phyloP scores from a whole-genome alignment of 768 basidiomycete genomes.

The Lanmaoa rubissima region DNA sequence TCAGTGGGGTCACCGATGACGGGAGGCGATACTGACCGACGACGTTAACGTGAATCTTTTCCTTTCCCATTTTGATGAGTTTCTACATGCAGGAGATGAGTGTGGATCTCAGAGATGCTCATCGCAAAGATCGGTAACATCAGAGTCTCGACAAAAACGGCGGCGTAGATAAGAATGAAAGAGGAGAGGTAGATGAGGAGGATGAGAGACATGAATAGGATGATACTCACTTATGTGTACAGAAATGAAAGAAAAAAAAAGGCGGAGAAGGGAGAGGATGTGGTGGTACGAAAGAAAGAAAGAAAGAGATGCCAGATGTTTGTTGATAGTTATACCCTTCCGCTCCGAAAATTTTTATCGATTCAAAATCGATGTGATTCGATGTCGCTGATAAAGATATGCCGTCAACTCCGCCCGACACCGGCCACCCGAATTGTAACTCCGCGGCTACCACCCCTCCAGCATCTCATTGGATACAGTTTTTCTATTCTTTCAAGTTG shows the following conservation, averaged over 20 bases:
- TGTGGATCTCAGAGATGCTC: background rate
- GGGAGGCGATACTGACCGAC: slow-evolving; percentile 63
- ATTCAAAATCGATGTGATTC: slow-evolving; percentile 61
- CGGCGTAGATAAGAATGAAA: slow-evolving; percentile 17
- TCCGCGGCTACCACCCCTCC: slow-evolving; percentile 1
- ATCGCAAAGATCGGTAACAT: slow-evolving; percentile 28
- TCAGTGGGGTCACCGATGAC: slow-evolving; percentile 17
- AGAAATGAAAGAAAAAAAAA: slow-evolving; percentile 37
- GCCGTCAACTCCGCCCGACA: slow-evolving; percentile 43
- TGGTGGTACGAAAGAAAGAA: slow-evolving; percentile 38
- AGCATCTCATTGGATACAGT: background rate
- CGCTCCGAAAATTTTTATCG: slow-evolving; percentile 61
- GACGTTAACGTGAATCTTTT: slow-evolving; percentile 96
- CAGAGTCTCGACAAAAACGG: slow-evolving; percentile 1
- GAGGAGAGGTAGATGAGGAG: slow-evolving; percentile 26
- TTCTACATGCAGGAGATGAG: slow-evolving; percentile 38
- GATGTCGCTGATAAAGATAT: slow-evolving; percentile 46
- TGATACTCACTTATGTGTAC: slow-evolving; percentile 44
- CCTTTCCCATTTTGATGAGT: slow-evolving; percentile 87
- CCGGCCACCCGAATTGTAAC: slow-evolving; percentile 16
- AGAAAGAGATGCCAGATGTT: slow-evolving; percentile 39
- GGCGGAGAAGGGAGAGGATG: slow-evolving; percentile 30
- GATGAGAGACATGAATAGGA: background rate
- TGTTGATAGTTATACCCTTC: slow-evolving; percentile 59
- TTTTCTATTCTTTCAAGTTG: background rate